Evolutionary conservation across 139 green algal genomes (phyloP).

Genomic region (Auxenochlorella protothecoides): DNA sequence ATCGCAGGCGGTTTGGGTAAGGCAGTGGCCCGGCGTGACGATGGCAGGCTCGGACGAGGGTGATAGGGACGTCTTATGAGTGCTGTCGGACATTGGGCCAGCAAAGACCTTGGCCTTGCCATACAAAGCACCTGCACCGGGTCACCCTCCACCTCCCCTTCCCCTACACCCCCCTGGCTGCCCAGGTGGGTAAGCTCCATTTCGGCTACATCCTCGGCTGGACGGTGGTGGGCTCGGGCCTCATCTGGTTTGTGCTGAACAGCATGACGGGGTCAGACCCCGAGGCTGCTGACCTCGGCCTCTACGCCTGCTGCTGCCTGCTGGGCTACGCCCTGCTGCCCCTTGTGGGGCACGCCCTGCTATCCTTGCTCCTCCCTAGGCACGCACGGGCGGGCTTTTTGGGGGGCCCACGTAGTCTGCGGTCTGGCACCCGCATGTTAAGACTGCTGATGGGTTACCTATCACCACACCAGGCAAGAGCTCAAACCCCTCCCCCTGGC

Average conservation of each 20-base stretch:
- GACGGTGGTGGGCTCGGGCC: slow-evolving; percentile 62
- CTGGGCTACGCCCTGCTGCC: slow-evolving; percentile 84
- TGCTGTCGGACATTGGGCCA: not conserved
- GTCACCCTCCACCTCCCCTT: not conserved
- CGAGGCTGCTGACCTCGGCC: slow-evolving; percentile 46
- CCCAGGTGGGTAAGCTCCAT: slow-evolving; percentile 80
- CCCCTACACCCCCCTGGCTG: not conserved
- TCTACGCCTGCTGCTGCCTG: slow-evolving; percentile 82
- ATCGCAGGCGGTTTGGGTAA: not conserved
- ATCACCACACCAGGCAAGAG: not conserved
- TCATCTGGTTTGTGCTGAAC: slow-evolving; percentile 60
- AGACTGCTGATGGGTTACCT: no score
- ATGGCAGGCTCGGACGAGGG: not conserved
- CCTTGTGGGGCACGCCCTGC: slow-evolving; percentile 51
- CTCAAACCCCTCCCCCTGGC: not conserved
- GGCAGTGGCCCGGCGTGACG: not conserved
- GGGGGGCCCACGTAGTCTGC: not conserved
- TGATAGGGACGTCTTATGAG: not conserved
- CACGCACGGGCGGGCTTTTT: slow-evolving; percentile 5
- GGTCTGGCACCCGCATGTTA: not conserved
- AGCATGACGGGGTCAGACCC: slow-evolving; percentile 24
- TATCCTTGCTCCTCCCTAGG: slow-evolving; percentile 63
- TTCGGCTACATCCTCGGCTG: slow-evolving; percentile 92
- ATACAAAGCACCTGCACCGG: not conserved
- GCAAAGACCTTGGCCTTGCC: not conserved